Base-by-base conservation (phyloP, 352 stramenopile genomes). In the Phytopythium vexans region DNA sequence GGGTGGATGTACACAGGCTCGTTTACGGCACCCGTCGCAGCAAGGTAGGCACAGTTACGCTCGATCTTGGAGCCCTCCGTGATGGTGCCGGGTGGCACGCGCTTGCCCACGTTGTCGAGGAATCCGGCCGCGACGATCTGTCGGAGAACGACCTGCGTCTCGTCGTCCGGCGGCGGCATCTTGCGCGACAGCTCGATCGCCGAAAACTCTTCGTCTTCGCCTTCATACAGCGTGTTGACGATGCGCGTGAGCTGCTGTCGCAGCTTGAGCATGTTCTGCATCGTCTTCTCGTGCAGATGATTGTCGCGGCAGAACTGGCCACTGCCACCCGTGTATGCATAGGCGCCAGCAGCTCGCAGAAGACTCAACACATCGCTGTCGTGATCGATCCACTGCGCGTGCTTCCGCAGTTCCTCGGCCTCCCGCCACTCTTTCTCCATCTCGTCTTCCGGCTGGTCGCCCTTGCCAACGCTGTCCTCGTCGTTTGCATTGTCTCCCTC, bases 221-320 rank as follows among this genome's bases (percentile, higher is more conserved):
- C 64, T 1, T 46, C 49, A 49, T 85, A 89, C 44, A 89, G 51
- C 35, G 73, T 65, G 60, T 92, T 94, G 12, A 92, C 80, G 58
- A 94, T 94, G 1, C 74, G 74, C 27, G 84, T 94, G 51, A 94
- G 67, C 59, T 94, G 84, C 36, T 90, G 75, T 1, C 84, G 72
- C n/a, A 94, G 60, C 62, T 94, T 86, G 42, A 92, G 68, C 82
- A 89, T 92, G 58, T 94, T 80, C 54, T 92, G 79, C 84, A 94
- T 94, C 4, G 77, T 91, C 66, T 94, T 94, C 53, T 91, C 84
- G 47, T 94, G 84, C 41, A 94, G 49, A 35, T 89, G 72, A 42
- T 94, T 92, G 21, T 88, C 77, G 21, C 64, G 56, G 55, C 84
- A 94, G 53, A 92, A 94, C 31, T 74, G 48, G 9, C 64, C 62